Evolutionary conservation across 768 basidiomycete genomes (phyloP), one percentile per base, ranked within the genome.

Genomic region (Boletales sp.): DNA sequence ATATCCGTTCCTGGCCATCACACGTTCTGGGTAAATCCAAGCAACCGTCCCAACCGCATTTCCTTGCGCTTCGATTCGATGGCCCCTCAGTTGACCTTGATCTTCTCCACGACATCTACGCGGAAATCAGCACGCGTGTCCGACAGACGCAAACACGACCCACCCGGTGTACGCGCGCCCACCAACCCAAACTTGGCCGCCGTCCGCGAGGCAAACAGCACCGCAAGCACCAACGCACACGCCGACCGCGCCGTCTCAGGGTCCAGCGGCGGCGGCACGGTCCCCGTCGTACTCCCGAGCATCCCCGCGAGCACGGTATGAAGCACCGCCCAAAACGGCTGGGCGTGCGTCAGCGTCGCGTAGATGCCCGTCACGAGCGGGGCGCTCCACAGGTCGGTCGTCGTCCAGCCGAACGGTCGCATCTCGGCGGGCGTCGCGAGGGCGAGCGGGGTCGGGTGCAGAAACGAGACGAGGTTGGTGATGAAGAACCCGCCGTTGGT

Each of bases 401-500:
- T 81, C 38, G 83, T 86, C 93, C 93, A 95, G 12, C 94, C 94
- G 50, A 86, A 86, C 0, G 89, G 78, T 46, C 75, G 75, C 8
- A 96, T 76, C 64, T 94, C 93, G 0, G 84, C 75, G 2, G 94
- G 93, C 0, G 90, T 92, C 32, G 82, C 73, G 18, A 94, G 66
- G 6, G 78, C 61, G 51, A 90, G 73, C 0, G 85, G 72, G 6
- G 83, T 82, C 0, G 91, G 88, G 52, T 84, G 80, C 37, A 91
- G 74, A 69, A 90, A 81, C 34, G 84, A 86, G 70, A 86, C 79
- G 41, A 86, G 71, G 70, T 86, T 87, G 31, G 79, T 75, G 56
- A 90, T 60, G 75, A 94, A 87, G 74, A 90, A 90, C 6, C 90
- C 90, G 4, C 79, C 83, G 64, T 92, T 92, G 41, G 88, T 82